Evolutionary conservation across 2,329 filamentous ascomycete species (phyloP), one percentile per base, ranked within the genome.

Genomic region (Ophiobolus disseminans): DNA sequence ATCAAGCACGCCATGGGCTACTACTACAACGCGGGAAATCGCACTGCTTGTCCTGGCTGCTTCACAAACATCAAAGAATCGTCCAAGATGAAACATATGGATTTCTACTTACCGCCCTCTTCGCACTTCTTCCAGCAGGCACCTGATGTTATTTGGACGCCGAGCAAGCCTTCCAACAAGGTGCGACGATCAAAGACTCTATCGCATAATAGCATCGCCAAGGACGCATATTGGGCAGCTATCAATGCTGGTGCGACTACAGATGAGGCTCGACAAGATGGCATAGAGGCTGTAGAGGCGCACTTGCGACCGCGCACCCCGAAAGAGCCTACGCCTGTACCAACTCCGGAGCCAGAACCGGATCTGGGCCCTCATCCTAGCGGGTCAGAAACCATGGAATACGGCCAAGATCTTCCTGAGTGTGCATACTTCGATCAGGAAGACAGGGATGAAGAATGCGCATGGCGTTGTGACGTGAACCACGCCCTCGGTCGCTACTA

Each of bases 401-500:
- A 63, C 22, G 54, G 61, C 7, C 65, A 67, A 21, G 46, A 53
- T 1, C 44, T 69, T 1, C 65, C 66, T 2, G 25, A 49, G 1
- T 36, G 55, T 10, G 48, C 50, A 4, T 63, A 57, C 39, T 67
- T 58, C 39, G 19, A 54, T 3, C 46, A 50, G 31, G 32, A 25
- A 25, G 20, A 50, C 1, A 9, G 14, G 2, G 16, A 53, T 4
- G 63, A 65, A 2, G 41, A 60, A 4, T 31, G 36, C 25, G 62
- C 65, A 3, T 69, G 63, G 63, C 57, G 63, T 16, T 69, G 66
- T 43, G 65, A 69, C 25, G 38, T 58, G 11, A 60, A 53, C 17
- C 66, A 69, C 16, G 63, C 58, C 5, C 54, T 68, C 7, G 65
- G 66, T 6, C 58, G 66, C 1, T 69, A 69, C 43, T 69, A 69